Conservation (phyloP, 768 basidiomycete species). For the Rhodotorula paludigena region DNA sequence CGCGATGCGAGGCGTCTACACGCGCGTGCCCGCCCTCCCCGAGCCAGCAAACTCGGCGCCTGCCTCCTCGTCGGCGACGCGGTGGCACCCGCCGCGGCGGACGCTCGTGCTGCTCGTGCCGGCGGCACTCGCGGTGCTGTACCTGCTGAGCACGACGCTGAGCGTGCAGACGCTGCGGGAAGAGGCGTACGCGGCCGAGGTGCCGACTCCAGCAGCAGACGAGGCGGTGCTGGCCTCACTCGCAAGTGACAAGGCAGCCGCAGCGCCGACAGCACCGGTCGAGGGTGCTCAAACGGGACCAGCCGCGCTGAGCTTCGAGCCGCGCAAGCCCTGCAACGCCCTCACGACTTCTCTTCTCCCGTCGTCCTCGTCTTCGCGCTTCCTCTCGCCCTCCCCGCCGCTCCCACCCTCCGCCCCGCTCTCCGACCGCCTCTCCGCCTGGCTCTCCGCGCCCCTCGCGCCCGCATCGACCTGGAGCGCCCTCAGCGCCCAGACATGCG, state of each 20-base stretch:
- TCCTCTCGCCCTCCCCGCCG: conserved; percentile 32
- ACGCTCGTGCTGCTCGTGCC: neutral
- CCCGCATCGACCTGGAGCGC: conserved; percentile 46
- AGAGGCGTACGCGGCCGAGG: too few species aligned
- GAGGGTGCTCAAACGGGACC: too few species aligned
- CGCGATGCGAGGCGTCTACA: too few species aligned
- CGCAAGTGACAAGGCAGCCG: neutral
- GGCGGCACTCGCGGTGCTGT: neutral
- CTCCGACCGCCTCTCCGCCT: conserved; percentile 46
- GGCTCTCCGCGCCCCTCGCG: conserved; percentile 47
- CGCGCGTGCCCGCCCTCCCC: too few species aligned
- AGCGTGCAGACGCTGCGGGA: rapidly evolving
- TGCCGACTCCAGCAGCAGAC: too few species aligned
- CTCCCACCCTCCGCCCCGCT: conserved; percentile 47
- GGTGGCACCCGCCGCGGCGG: too few species aligned
- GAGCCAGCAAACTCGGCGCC: too few species aligned
- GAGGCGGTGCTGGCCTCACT: neutral
- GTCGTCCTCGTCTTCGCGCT: neutral
- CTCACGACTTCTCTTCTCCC: neutral
- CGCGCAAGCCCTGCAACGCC: neutral
- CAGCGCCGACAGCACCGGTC: neutral
- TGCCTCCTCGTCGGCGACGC: too few species aligned
- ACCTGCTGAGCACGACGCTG: too few species aligned
- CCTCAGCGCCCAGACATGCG: conserved; percentile 47
- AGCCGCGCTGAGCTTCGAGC: too few species aligned